phyloP scores from a whole-genome alignment of 2,329 filamentous ascomycete genomes.

The Cercospora beticola region DNA sequence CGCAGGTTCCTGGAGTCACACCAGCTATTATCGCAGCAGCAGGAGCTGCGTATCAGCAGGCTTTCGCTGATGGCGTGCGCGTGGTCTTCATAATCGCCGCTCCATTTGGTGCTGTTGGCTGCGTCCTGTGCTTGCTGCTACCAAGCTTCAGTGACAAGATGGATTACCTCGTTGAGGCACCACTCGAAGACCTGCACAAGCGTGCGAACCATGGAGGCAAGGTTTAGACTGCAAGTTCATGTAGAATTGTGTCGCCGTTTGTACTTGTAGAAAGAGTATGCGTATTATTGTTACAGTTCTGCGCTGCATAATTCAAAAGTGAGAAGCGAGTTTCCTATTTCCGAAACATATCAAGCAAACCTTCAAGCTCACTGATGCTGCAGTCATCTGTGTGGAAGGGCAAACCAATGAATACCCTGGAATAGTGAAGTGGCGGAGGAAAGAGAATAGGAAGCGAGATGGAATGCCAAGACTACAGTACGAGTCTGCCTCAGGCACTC shows the following conservation, averaged over 20 bases:
- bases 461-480: no score
- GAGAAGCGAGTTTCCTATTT: neutral
- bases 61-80: constrained; percentile 20
- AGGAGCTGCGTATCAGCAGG: neutral
- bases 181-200: neutral
- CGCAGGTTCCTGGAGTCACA: neutral
- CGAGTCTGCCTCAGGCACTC: no score
- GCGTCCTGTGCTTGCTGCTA: constrained; percentile 19
- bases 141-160: constrained; percentile 15
- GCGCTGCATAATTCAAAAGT: neutral
- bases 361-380: neutral
- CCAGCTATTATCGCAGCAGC: neutral
- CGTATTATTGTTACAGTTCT: neutral
- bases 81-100: constrained; percentile 39
- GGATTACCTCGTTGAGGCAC: constrained; percentile 20
- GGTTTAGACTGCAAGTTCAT: neutral
- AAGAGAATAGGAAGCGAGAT: no score
- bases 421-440: no score
- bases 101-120: constrained; percentile 22
- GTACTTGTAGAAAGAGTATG: neutral
- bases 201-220: neutral
- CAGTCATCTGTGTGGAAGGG: no score
- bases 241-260: no score
- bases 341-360: neutral
- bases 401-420: no score